Base-by-base conservation (phyloP, 2,329 filamentous ascomycete genomes). In the Davidsoniella eucalypti region DNA sequence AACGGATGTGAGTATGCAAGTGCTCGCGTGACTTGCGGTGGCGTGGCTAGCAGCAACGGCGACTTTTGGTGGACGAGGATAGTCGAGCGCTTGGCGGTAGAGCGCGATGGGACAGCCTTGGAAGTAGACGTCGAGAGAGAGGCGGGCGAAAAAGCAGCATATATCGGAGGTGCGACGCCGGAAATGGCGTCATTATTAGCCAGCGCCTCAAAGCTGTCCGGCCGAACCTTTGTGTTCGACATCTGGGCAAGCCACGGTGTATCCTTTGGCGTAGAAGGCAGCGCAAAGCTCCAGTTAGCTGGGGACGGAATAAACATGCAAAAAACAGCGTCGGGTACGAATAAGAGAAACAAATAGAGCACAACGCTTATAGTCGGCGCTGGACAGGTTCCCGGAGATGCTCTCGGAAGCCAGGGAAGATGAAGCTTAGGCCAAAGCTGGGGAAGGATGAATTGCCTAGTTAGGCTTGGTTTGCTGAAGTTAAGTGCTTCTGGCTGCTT, bases 61-160 rank as follows among this genome's bases (percentile, higher is more conserved):
- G 87, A 94, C 67, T 96, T 98, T 64, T 94, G 90, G 65, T 96
- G 88, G 17, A 98, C 88, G 57, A 96, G 79, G 58, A 98, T 88
- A 52, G 87, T 93, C 16, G 87, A 93, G 43, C 86, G 80, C 55
- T 90, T 83, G 5, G 54, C 50, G 42, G 76, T 72, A 29, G 74
- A 69, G 52, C 71, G 67, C 50, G 70, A 71, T 44, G 82, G 71
- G 4, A 79, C 74, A 37, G 76, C 75, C 26, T 53, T 53, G 8
- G 46, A 43, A 16, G 51, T 44, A 12, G 49, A 48, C 51, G 82
- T 76, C 42, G 79, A 82, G 57, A 88, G 75, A 18, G 83, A 86
- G 18, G 82, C 76, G 29, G 92, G 88, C 4, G 90, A 92, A 69
- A 98, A 98, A 59, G 85, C 76, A 56, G 92, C 92, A 61, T 84